Base-by-base conservation (phyloP, 495 filamentous ascomycete genomes). In the Penicillium angulare region DNA sequence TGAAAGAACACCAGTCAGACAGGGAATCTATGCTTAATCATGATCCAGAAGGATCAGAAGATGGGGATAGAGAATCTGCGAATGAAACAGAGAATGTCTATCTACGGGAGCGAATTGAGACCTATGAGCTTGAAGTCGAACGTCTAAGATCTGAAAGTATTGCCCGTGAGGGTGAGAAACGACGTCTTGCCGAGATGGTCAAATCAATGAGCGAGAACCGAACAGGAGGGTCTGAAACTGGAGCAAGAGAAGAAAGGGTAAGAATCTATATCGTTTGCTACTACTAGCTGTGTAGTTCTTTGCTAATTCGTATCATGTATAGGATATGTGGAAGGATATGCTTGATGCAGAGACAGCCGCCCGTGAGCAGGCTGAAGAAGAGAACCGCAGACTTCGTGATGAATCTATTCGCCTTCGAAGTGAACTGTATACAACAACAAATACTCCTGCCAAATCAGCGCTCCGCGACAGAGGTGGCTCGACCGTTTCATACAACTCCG, bases 291-390 rank as follows among this genome's bases (percentile, higher is more conserved):
- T 56, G 21, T 17, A 39, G 16, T 44, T 41, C 18, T 53, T 7
- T 41, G 48, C 18, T 39, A 9, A 21, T 23, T 41, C n/a, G 10
- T 3, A 1, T 23, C n/a, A n/a, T 23, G 4, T 15, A 12, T 27
- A 80, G 77, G 87, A 92, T 42, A 91, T 96, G 71, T 95, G 88
- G 86, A 93, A 92, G 63, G 92, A 98, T 61, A 83, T 97, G 57
- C 79, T 96, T n/a, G 90, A 97, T 57, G 87, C 92, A 38, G 93
- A 97, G 65, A 92, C 89, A 5, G 83, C 88, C 1, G 82, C 91
- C 45, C 82, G 93, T 32, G 93, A 97, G 67, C 89, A 96, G 65
- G 81, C 88, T 16, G 90, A 97, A 43, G 87, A 92, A 23, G 91
- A 96, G 46, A 91, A 91, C 50, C 84, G 85, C 43, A 83, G 79